phyloP scores from a whole-genome alignment of 371 early-diverging fungal species.

The Capillidium heterosporum region DNA sequence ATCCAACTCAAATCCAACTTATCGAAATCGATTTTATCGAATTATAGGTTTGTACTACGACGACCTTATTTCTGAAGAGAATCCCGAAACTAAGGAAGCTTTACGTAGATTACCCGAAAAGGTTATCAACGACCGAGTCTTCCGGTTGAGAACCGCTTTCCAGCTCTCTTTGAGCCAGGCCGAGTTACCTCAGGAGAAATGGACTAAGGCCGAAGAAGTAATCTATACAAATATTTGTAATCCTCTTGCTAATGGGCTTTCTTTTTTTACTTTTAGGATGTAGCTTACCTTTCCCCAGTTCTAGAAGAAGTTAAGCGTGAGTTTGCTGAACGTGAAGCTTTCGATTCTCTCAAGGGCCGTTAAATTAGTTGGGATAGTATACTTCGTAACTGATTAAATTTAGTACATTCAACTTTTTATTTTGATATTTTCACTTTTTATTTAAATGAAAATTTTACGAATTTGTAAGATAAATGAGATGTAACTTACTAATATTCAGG shows the following conservation, averaged over 20 bases:
- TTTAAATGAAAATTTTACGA: too few species aligned
- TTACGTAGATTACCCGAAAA: constrained; percentile 61
- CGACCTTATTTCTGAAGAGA: constrained; percentile 81
- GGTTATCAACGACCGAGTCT: constrained; percentile 55
- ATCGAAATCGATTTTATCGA: not conserved
- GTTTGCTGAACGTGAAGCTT: constrained; percentile 51
- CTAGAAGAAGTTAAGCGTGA: constrained; percentile 73
- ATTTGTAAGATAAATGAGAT: too few species aligned
- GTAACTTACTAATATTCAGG: too few species aligned
- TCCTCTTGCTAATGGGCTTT: constrained; percentile 19
- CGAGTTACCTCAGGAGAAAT: constrained; percentile 45
- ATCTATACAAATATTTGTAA: constrained; percentile 52
- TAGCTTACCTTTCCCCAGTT: constrained; percentile 67
- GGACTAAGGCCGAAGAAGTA: constrained; percentile 58
- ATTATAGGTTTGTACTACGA: constrained; percentile 69
- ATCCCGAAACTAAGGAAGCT: constrained; percentile 65
- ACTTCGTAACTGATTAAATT: too few species aligned
- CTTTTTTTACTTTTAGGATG: constrained; percentile 22
- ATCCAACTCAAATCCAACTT: not conserved
- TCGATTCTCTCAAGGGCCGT: constrained; percentile 8
- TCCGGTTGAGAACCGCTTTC: constrained; percentile 68
- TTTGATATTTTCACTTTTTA: too few species aligned
- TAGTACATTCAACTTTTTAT: too few species aligned
- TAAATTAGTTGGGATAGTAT: not conserved
- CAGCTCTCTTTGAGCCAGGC: constrained; percentile 54